Evolutionary conservation across 2,329 filamentous ascomycete genomes (phyloP).

Genomic region (Aspergillus novoparasiticus): DNA sequence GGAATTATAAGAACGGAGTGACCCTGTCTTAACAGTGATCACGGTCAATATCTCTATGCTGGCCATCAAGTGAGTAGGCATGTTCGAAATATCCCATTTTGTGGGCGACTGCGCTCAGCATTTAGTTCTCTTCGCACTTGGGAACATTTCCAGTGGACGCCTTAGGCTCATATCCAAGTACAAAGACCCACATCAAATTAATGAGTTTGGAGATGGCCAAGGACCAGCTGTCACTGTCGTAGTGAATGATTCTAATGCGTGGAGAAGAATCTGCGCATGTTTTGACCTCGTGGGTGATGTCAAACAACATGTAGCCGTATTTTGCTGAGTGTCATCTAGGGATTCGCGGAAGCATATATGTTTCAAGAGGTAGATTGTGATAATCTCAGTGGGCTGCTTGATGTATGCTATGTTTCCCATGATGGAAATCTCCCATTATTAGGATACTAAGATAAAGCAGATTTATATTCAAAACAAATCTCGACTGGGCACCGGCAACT

Average conservation of each 20-base stretch:
- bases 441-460: constrained; percentile 39
- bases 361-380: constrained; percentile 68
- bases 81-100: background rate
- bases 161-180: background rate
- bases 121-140: background rate
- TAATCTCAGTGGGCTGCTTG: constrained; percentile 69
- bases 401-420: constrained; percentile 43
- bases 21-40: too few species aligned
- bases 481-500: constrained; percentile 19
- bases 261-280: background rate
- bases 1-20: background rate
- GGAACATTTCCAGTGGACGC: background rate
- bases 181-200: background rate
- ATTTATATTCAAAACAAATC: constrained; percentile 72
- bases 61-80: background rate
- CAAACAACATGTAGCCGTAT: background rate
- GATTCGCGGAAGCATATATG: constrained; percentile 74
- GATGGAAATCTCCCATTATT: background rate
- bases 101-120: background rate
- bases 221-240: background rate
- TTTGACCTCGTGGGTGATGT: constrained; percentile 5
- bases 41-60: too few species aligned
- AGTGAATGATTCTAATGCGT: background rate
- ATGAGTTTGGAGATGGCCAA: background rate
- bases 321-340: constrained; percentile 37